Evolutionary conservation across 2,329 filamentous ascomycete species (phyloP).

Genomic region (Pseudocercospora cruenta): DNA sequence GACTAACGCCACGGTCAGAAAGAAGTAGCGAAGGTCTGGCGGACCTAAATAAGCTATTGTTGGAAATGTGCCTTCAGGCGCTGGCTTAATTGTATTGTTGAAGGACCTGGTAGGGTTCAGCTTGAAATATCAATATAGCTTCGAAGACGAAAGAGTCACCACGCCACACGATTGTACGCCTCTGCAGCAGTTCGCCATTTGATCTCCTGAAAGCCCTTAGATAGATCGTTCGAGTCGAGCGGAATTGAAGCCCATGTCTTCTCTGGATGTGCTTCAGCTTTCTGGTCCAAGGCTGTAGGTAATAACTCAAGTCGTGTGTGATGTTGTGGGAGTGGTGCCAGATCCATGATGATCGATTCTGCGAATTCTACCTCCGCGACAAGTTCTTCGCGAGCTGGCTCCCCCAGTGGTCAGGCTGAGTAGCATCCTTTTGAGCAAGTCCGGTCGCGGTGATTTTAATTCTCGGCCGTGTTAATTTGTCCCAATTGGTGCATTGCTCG

Average conservation of each 20-base stretch:
- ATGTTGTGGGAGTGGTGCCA: background rate
- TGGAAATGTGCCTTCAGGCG: background rate
- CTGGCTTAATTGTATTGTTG: background rate
- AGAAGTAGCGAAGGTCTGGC: constrained; percentile 1
- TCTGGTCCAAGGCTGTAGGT: background rate
- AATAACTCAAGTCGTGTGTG: background rate
- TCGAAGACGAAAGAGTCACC: background rate
- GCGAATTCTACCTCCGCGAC: background rate
- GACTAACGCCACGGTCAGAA: background rate
- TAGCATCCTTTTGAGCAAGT: too few species aligned
- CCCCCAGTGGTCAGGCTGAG: too few species aligned
- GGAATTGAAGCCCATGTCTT: background rate
- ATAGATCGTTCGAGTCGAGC: background rate
- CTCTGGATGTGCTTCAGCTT: background rate
- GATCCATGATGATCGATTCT: background rate
- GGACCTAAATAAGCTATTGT: background rate
- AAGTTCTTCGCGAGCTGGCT: too few species aligned
- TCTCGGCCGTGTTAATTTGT: background rate
- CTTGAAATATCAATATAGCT: background rate
- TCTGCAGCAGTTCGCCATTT: background rate
- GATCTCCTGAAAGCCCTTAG: background rate
- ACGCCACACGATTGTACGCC: background rate
- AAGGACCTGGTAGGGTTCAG: background rate
- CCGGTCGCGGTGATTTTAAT: too few species aligned
- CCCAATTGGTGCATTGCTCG: background rate